These are phyloP conservation scores for Cucurbita argyrosperma DNA, from an alignment of 306 rosid species.

Conservation along the genomic window DNA sequence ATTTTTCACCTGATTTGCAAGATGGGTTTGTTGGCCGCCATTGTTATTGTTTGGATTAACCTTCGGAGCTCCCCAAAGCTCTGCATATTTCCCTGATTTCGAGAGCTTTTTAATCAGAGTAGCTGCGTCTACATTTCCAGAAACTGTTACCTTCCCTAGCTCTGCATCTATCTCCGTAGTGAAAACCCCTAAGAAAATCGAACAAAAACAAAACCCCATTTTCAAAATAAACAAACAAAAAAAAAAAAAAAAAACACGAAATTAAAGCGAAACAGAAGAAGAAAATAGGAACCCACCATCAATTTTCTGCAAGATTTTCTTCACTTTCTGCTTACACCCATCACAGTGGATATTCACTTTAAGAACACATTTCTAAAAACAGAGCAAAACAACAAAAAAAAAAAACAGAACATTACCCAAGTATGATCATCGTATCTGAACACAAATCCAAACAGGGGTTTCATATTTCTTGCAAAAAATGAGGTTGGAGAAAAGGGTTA, in stretches of 20 bases:
- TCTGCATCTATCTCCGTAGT: conserved; percentile 79
- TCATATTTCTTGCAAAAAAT: neutral
- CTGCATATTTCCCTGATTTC: conserved; percentile 95
- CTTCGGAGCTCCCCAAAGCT: conserved; percentile 63
- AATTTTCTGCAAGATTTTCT: conserved; percentile 80
- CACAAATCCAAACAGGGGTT: neutral
- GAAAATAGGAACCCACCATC: conserved; percentile 37
- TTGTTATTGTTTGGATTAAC: conserved; percentile 13
- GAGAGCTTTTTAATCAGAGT: conserved; percentile 71
- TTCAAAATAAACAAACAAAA: neutral
- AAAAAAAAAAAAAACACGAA: neutral
- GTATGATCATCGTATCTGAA: neutral
- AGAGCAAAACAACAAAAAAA: conserved; percentile 5
- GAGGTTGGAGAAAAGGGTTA: conserved; percentile 5
- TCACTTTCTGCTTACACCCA: conserved; percentile 88
- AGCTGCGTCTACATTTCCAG: conserved; percentile 75
- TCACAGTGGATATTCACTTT: conserved; percentile 97
- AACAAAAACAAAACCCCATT: neutral
- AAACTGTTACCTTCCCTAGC: conserved; percentile 77
- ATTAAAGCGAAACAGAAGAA: neutral
- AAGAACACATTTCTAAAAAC: conserved; percentile 72
- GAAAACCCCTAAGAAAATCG: conserved; percentile 43
- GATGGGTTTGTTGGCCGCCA: conserved; percentile 20
- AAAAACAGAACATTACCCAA: neutral
- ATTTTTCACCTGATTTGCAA: conserved; percentile 47